A percentile compares a stretch with the other conserved stretches of the same genome.
Conservation (phyloP, 108 stramenopile genomes). For the Cylindrotheca fusiformis region DNA sequence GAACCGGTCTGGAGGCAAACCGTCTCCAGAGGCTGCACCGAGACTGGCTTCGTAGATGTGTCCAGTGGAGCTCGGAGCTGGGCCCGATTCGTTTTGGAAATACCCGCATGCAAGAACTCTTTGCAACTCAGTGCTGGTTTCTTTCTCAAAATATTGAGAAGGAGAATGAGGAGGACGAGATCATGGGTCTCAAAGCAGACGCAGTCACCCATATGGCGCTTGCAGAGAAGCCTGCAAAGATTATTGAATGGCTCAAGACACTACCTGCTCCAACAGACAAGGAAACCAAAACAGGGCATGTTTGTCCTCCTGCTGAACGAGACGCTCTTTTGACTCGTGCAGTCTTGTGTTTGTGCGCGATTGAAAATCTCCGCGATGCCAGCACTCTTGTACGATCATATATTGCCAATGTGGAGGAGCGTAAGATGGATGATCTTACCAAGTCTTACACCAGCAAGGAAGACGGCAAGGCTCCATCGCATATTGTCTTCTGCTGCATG, state of each 20-base stretch:
- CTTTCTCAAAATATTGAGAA: constrained; percentile 36
- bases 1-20: constrained; percentile 41
- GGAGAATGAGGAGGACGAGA: constrained; percentile 42
- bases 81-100: constrained; percentile 62
- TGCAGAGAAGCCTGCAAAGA: constrained; percentile 63
- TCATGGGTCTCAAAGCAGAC: constrained; percentile 58
- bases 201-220: constrained; percentile 75
- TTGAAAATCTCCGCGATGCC: constrained; percentile 83
- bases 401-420: constrained; percentile 57
- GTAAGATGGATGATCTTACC: constrained; percentile 53
- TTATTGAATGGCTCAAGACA: constrained; percentile 60
- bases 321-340: constrained; percentile 83
- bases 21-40: constrained; percentile 72
- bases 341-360: constrained; percentile 58
- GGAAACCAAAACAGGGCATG: constrained; percentile 62
- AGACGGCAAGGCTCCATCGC: constrained; percentile 77
- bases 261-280: constrained; percentile 69
- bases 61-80: constrained; percentile 75
- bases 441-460: constrained; percentile 74
- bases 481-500: constrained; percentile 74
- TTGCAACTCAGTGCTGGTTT: constrained; percentile 67
- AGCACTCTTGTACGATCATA: constrained; percentile 44
- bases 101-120: constrained; percentile 51
- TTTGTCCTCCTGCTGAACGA: constrained; percentile 70
- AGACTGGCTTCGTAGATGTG: constrained; percentile 58